These are phyloP conservation scores for Cryptococcus floricola DNA, from an alignment of 1,284 basidiomycete genomes.

Conservation along the genomic window DNA sequence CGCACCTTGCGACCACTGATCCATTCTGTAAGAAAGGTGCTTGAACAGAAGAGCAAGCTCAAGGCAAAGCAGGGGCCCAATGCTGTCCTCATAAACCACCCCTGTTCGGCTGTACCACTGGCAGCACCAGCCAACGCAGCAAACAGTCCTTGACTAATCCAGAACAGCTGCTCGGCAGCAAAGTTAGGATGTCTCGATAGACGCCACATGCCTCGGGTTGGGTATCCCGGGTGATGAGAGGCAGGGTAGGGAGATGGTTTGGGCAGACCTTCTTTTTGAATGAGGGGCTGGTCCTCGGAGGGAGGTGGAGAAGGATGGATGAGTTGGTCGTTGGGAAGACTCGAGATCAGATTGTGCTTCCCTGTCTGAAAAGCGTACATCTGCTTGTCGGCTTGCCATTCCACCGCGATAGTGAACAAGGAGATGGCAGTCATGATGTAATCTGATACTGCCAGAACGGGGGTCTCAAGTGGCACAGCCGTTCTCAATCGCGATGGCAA, in stretches of 20 bases:
- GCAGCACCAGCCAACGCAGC: constrained; percentile 25
- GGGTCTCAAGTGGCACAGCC: constrained; percentile 47
- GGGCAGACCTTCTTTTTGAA: constrained; percentile 9
- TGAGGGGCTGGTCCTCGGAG: constrained; percentile 4
- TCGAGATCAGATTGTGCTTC: constrained; percentile 57
- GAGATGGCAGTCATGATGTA: constrained; percentile 56
- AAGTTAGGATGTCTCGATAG: constrained; percentile 90
- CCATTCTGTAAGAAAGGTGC: constrained; percentile 72
- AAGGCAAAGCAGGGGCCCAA: constrained; percentile 32
- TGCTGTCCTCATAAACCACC: constrained; percentile 26
- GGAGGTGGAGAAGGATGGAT: constrained; percentile 8
- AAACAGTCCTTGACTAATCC: constrained; percentile 56
- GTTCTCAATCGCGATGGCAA: constrained; percentile 10
- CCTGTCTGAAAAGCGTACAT: constrained; percentile 76
- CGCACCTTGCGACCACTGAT: constrained; percentile 64
- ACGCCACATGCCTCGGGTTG: constrained; percentile 77
- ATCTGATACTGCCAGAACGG: constrained; percentile 60
- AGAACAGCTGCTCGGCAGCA: constrained; percentile 80
- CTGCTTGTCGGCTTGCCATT: constrained; percentile 85
- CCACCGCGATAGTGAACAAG: constrained; percentile 59
- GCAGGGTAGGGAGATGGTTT: constrained; percentile 46
- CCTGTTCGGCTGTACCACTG: constrained; percentile 22
- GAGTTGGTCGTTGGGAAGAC: constrained; percentile 2
- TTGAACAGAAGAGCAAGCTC: constrained; percentile 61
- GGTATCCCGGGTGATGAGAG: constrained; percentile 70